Evolutionary conservation across 2,329 filamentous ascomycete species (phyloP).

Genomic region (Pezicula neosporulosa): DNA sequence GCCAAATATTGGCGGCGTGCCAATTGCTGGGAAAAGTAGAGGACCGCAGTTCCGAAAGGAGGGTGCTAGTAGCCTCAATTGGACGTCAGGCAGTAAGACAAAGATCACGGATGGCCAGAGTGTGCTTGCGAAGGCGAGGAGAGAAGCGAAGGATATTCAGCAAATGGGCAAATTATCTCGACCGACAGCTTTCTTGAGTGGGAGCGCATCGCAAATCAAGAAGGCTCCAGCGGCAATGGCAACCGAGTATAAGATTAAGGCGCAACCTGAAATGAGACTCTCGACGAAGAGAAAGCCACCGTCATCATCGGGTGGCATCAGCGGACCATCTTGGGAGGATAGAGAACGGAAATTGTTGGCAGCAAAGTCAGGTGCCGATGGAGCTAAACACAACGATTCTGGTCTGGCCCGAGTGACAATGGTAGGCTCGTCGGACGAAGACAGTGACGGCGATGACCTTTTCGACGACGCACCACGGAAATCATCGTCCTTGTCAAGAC

Average conservation of each 20-base stretch:
- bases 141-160: constrained; percentile 52
- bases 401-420: constrained; percentile 9
- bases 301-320: constrained; percentile 12
- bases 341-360: constrained; percentile 30
- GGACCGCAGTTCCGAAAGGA: constrained; percentile 23
- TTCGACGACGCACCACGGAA: constrained; percentile 16
- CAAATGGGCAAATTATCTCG: constrained; percentile 43
- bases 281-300: constrained; percentile 25
- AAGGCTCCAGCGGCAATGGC: constrained; percentile 52
- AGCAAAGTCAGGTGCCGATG: constrained; percentile 12
- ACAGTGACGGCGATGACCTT: constrained; percentile 17
- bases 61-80: constrained; percentile 35
- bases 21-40: constrained; percentile 18
- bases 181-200: constrained; percentile 30
- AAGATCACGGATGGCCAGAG: constrained; percentile 48
- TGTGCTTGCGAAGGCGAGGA: constrained; percentile 52
- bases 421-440: constrained; percentile 21
- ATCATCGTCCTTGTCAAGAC: neutral
- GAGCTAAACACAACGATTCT: neutral
- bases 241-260: constrained; percentile 45
- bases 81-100: constrained; percentile 46
- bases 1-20: constrained; percentile 29
- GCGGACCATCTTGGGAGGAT: constrained; percentile 27
- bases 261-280: constrained; percentile 29
- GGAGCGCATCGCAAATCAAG: constrained; percentile 33